phyloP scores from a whole-genome alignment of 2,329 filamentous ascomycete species.

The Juglanconis oblonga region DNA sequence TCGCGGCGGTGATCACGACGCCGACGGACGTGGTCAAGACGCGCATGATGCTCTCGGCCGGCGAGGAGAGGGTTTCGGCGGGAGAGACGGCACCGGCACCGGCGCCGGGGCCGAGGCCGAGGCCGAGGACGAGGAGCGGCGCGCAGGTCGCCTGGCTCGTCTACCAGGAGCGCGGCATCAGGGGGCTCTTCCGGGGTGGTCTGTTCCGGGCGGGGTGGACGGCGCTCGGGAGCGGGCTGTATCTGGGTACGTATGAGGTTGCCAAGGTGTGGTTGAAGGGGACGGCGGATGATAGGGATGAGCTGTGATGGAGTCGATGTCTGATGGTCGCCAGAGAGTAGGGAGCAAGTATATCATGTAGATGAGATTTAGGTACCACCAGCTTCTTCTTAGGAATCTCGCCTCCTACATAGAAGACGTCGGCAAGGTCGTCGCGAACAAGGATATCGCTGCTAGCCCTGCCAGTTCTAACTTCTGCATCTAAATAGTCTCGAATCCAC shows the following conservation, averaged over 20 bases:
- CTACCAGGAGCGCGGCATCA: conserved; percentile 62
- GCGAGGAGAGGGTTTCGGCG: conserved; percentile 26
- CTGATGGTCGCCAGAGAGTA: neutral
- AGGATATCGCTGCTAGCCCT: too few relatives aligned
- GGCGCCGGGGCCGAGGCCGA: conserved; percentile 24
- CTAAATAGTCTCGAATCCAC: too few relatives aligned
- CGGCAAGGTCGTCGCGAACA: too few relatives aligned
- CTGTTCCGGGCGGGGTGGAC: conserved; percentile 76
- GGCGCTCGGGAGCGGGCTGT: conserved; percentile 76
- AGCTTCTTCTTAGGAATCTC: too few relatives aligned
- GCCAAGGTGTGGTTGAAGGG: conserved; percentile 62
- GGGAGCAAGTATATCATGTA: neutral
- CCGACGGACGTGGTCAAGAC: conserved; percentile 90
- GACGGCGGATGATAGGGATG: conserved; percentile 35
- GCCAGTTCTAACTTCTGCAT: too few relatives aligned
- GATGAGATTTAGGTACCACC: neutral
- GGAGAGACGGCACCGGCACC: conserved; percentile 14
- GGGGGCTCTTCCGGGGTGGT: conserved; percentile 75
- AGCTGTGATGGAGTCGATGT: conserved; percentile 18
- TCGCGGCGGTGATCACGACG: conserved; percentile 80
- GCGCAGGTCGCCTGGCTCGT: conserved; percentile 64
- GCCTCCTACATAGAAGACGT: too few relatives aligned
- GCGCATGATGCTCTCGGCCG: conserved; percentile 74
- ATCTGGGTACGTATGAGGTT: conserved; percentile 82
- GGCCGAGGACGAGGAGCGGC: conserved; percentile 39